phyloP scores from a whole-genome alignment of 192 early-diverging fungal genomes.

The Lobosporangium transversale region DNA sequence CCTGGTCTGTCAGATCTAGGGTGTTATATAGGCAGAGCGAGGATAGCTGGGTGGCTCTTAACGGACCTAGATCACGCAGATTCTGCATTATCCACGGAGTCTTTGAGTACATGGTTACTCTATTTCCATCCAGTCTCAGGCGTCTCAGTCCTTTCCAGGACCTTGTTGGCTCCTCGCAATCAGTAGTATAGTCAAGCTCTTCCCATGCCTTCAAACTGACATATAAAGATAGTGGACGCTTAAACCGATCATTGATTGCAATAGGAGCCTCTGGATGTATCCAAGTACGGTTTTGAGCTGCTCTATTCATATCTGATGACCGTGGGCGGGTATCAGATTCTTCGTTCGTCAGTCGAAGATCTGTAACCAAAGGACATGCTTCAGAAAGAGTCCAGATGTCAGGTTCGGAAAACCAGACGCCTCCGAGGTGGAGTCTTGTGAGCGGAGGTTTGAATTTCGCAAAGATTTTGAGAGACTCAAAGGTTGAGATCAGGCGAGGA shows the following conservation, averaged over 20 bases:
- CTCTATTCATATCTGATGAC: not conserved
- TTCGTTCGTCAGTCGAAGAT: constrained; percentile 12
- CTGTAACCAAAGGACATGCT: constrained; percentile 7
- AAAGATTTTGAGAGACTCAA: constrained; percentile 5
- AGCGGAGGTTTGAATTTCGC: constrained; percentile 7
- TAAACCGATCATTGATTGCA: too few relatives aligned
- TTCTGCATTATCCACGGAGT: too few relatives aligned
- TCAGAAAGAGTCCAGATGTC: not conserved
- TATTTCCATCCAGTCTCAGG: constrained; percentile 18
- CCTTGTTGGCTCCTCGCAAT: too few relatives aligned
- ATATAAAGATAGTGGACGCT: constrained; percentile 4
- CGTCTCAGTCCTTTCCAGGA: constrained; percentile 8
- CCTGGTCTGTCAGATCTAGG: not conserved
- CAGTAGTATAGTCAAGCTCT: too few relatives aligned
- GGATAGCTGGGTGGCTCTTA: constrained; percentile 1
- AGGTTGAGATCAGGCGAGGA: not conserved
- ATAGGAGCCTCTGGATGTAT: too few relatives aligned
- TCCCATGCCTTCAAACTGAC: constrained; percentile 1
- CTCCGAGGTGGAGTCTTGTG: constrained; percentile 12
- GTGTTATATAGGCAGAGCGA: constrained; percentile 10
- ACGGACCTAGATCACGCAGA: not conserved
- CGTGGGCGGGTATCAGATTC: not conserved
- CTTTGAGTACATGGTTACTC: not conserved
- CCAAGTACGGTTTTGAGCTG: too few relatives aligned
- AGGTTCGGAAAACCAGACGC: constrained; percentile 21